These are phyloP conservation scores for Cryptococcus depauperatus DNA, from an alignment of 1,284 basidiomycete genomes.

Conservation along the genomic window DNA sequence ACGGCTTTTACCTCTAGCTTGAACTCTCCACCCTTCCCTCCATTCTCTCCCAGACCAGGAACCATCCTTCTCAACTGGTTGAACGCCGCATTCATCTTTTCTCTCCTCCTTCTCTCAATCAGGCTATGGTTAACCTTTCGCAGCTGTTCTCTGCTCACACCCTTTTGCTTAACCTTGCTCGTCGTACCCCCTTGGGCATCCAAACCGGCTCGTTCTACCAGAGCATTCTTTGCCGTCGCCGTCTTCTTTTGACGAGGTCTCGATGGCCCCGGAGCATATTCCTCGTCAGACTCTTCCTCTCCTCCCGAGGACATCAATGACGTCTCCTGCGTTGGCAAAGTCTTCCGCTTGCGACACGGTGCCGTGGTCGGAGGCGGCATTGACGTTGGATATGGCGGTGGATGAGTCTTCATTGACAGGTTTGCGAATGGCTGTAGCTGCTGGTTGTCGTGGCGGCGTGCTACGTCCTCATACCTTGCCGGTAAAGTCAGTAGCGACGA, in stretches of 20 bases:
- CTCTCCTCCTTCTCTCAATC: slow-evolving; percentile 42
- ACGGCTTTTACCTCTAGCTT: slow-evolving; percentile 40
- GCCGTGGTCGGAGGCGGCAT: too few relatives aligned
- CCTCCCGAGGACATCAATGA: too few relatives aligned
- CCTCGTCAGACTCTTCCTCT: neutral
- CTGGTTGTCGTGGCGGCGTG: neutral
- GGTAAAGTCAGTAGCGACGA: too few relatives aligned
- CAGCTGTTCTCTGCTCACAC: slow-evolving; percentile 36
- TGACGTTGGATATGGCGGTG: neutral
- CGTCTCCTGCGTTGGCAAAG: neutral
- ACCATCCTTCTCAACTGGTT: slow-evolving; percentile 41
- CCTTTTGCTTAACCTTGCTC: neutral
- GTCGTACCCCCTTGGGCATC: neutral
- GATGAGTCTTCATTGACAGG: too few relatives aligned
- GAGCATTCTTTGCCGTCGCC: too few relatives aligned
- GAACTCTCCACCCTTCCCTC: slow-evolving; percentile 42
- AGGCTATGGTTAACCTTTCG: slow-evolving; percentile 43
- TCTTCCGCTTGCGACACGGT: neutral
- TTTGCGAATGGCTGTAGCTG: too few relatives aligned
- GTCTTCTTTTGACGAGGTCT: neutral
- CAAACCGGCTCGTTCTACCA: too few relatives aligned
- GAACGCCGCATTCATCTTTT: slow-evolving; percentile 44
- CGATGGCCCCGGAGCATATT: neutral
- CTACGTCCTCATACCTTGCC: too few relatives aligned
- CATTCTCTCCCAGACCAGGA: slow-evolving; percentile 37